Evolutionary conservation across 495 filamentous ascomycete genomes (phyloP).

Genomic region (Neurospora sp.): DNA sequence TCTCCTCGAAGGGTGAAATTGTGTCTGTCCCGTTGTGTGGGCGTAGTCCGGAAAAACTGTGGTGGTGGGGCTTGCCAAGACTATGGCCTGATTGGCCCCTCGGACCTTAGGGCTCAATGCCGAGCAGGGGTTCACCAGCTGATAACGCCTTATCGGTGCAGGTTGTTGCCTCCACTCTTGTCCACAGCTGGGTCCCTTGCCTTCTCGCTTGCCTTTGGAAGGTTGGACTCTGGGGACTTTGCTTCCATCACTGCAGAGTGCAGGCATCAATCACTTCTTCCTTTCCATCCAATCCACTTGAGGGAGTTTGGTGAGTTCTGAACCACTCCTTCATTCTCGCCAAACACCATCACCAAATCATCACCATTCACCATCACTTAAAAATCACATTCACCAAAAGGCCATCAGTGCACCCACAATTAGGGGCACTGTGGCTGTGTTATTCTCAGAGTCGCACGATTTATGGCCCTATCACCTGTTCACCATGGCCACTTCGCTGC

Average conservation of each 20-base stretch:
- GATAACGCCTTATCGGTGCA: background rate
- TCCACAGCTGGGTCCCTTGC: background rate
- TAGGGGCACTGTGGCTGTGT: background rate
- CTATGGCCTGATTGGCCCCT: conserved; percentile 14
- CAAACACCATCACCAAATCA: background rate
- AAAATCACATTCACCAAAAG: background rate
- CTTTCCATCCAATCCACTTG: background rate
- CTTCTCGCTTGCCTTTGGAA: background rate
- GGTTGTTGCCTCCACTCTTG: background rate
- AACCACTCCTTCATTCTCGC: background rate
- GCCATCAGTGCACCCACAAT: background rate
- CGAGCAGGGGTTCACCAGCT: background rate
- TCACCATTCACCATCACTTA: background rate
- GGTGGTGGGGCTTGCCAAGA: conserved; percentile 15
- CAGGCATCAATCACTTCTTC: background rate
- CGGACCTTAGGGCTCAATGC: conserved; percentile 23
- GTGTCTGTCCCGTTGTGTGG: conserved; percentile 25
- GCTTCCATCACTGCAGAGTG: background rate
- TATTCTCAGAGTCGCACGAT: background rate
- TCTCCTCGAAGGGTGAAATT: conserved; percentile 21
- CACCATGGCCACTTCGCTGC: background rate
- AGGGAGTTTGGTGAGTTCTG: background rate
- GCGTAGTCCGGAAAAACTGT: conserved; percentile 24
- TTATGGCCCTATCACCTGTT: background rate
- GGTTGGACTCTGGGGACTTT: background rate